Conservation (phyloP, 805 yeast genomes). For the Sungouiella blattae region DNA sequence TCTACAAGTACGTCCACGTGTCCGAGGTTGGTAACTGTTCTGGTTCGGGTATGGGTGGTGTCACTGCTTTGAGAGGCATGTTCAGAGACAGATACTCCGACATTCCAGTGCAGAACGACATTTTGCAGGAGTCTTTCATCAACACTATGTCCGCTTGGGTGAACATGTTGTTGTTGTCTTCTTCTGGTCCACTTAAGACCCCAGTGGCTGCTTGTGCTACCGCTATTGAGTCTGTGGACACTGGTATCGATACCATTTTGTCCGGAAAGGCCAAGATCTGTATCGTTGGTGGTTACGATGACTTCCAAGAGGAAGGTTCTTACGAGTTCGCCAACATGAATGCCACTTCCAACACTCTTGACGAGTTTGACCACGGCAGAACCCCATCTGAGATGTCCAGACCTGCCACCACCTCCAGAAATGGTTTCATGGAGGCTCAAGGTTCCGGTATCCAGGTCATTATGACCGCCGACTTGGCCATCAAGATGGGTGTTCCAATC, state of each 20-base stretch:
- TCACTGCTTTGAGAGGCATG: conserved; percentile 94
- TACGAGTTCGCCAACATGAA: conserved; percentile 98
- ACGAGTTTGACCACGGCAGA: conserved; percentile 92
- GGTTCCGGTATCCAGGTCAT: conserved; percentile 98
- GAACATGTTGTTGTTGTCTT: conserved; percentile 92
- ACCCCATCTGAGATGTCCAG: conserved; percentile 98
- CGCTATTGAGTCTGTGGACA: conserved; percentile 94
- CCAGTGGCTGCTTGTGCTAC: conserved; percentile 99
- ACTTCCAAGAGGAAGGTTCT: conserved; percentile 98
- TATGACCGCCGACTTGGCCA: conserved; percentile 91
- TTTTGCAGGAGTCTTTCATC: conserved; percentile 96
- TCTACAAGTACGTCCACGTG: conserved; percentile 96
- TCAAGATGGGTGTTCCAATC: conserved; percentile 98
- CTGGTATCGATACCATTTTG: conserved; percentile 90
- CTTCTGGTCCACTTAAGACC: conserved; percentile 98
- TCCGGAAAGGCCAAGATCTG: conserved; percentile 94
- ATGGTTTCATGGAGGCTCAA: conserved; percentile 99
- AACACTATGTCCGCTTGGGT: conserved; percentile 99
- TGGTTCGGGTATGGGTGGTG: conserved; percentile 99
- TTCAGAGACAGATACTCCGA: conserved; percentile 92
- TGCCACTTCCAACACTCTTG: conserved; percentile 88
- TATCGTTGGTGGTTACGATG: conserved; percentile 98
- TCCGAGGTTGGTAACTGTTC: conserved; percentile 99
- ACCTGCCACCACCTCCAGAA: conserved; percentile 93
- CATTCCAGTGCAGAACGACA: conserved; percentile 93